Evolutionary conservation across 2,329 filamentous ascomycete genomes (phyloP).

Genomic region (Xylariaceae sp.): DNA sequence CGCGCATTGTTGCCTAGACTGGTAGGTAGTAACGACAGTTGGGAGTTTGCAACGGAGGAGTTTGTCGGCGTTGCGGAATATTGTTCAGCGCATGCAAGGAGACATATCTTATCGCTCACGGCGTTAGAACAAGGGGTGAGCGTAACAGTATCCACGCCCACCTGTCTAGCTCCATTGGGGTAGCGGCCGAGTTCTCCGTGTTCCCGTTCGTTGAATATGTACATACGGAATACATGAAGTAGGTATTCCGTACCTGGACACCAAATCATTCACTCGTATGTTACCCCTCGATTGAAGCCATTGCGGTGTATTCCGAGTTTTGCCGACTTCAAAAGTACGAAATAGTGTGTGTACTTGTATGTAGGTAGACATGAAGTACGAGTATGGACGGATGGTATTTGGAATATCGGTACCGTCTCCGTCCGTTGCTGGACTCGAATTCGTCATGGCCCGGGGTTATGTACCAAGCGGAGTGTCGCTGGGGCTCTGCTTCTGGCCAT

Average conservation of each 20-base stretch:
- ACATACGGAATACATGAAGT: too few species aligned
- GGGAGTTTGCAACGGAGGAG: too few species aligned
- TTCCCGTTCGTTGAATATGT: not conserved
- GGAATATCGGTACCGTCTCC: conserved; percentile 1
- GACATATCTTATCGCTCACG: too few species aligned
- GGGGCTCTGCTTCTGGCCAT: not conserved
- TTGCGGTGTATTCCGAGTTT: not conserved
- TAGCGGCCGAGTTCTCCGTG: not conserved
- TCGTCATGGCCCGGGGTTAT: not conserved
- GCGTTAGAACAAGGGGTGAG: too few species aligned
- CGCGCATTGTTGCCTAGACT: too few species aligned
- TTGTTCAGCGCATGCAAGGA: too few species aligned
- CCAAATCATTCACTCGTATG: not conserved
- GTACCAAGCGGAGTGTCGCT: not conserved
- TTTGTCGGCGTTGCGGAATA: too few species aligned
- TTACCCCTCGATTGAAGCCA: not conserved
- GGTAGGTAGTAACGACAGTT: too few species aligned
- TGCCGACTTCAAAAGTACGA: not conserved
- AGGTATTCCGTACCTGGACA: too few species aligned
- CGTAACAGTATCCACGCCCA: too few species aligned
- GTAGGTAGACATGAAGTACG: too few species aligned
- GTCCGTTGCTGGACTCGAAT: not conserved
- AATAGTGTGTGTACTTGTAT: not conserved
- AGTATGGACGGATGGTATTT: not conserved
- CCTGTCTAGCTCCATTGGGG: too few species aligned